phyloP scores from a whole-genome alignment of 176 grass and related monocot species.

The Bonia amplexicaulis region DNA sequence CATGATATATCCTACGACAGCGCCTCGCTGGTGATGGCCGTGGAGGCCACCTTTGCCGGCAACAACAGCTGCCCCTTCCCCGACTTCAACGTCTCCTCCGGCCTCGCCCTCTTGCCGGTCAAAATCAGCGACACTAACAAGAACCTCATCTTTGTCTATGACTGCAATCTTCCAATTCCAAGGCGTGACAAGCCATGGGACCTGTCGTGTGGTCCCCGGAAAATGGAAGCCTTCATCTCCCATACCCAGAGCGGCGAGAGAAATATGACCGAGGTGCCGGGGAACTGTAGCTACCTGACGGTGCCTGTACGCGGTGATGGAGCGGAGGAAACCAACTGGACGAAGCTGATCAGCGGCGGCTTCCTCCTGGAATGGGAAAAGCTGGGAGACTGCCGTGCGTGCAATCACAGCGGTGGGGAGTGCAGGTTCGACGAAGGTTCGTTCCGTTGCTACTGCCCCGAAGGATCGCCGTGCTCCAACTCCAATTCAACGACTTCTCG shows the following conservation, averaged over 20 bases:
- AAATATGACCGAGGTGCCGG: not conserved
- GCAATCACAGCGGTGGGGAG: constrained; percentile 13
- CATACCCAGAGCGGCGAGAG: not conserved
- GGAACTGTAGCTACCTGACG: not conserved
- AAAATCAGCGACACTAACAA: not conserved
- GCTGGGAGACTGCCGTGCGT: not conserved
- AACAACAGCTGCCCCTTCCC: not conserved
- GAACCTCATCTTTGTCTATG: constrained; percentile 36
- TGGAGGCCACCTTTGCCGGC: not conserved
- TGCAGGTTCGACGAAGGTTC: constrained; percentile 22
- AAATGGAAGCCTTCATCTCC: not conserved
- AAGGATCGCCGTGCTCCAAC: not conserved
- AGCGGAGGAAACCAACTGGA: not conserved
- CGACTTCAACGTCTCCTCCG: constrained; percentile 27
- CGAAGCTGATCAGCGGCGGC: constrained; percentile 11
- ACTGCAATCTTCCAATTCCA: not conserved
- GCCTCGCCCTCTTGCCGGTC: constrained; percentile 20
- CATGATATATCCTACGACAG: not conserved
- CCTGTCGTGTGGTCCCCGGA: not conserved
- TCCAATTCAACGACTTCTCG: not conserved
- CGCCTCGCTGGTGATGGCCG: not conserved
- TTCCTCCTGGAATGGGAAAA: constrained; percentile 30
- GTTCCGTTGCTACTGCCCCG: constrained; percentile 42
- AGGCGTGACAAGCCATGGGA: rapidly evolving
- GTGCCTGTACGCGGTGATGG: constrained; percentile 25